Base-by-base conservation (phyloP, 192 early-diverging fungal species). In the Linnemannia schmuckeri region DNA sequence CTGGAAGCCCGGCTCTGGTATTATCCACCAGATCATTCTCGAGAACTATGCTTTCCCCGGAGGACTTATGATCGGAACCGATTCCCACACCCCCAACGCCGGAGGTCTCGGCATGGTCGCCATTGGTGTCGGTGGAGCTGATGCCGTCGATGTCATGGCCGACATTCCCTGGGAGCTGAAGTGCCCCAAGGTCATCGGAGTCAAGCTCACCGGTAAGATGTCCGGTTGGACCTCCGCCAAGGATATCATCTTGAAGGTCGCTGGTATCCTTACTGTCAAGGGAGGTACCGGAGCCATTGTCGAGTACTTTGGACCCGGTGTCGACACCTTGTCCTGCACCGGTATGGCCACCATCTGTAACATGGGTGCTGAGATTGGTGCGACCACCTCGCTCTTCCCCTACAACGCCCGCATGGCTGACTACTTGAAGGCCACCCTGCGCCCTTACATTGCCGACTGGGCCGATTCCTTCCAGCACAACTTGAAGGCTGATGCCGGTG, bases 311-410 rank as follows among this genome's bases (percentile, higher is more conserved):
- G 98, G 98, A 72, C 92, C 95, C 5, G 98, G 98, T 90, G 96
- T 97, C 66, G 96, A 98, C 76, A 94, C 96, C 55, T 91, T 99
- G 83, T 97, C 96, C 70, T 98, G 97, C 89, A 99, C 98, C 75
- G 98, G 97, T 83, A 98, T 99, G 98, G 98, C 96, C 76, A 99
- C 98, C 71, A 96, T 99, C 85, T 99, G 98, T 92, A 99, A 99
- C 93, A 98, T 99, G 98, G 98, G 98, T 89, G 98, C 98, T 61
- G 98, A 99, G 91, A 96, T 99, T 80, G 98, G 98, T 81, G 98
- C 98, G 42, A 99, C 98, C 61, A 98, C 98, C 70, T 99, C 98
- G 24, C 87, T 98, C 55, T 99, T 99, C 93, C 98, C 98, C 38
- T 98, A 94, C 93, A 97, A 97, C 87, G 85, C 90, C 71, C 95